Evolutionary conservation across 495 filamentous ascomycete species (phyloP).

Genomic region (Xylaria sp.): DNA sequence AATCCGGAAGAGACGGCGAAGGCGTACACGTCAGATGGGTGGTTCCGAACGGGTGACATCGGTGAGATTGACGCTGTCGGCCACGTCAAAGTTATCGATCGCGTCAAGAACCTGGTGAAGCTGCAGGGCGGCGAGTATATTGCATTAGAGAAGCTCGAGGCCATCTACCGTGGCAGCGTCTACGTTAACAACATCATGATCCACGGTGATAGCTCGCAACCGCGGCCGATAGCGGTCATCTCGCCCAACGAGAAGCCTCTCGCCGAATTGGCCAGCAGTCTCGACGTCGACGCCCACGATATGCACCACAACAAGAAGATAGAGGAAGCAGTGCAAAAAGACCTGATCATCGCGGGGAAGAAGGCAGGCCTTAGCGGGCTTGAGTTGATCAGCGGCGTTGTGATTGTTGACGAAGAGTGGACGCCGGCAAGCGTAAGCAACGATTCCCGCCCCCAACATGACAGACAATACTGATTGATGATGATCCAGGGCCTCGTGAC

Average conservation of each 20-base stretch:
- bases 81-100: constrained; percentile 86
- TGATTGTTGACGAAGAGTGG: constrained; percentile 70
- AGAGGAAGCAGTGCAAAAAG: constrained; percentile 58
- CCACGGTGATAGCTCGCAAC: constrained; percentile 57
- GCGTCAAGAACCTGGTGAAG: constrained; percentile 85
- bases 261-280: constrained; percentile 56
- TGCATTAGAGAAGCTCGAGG: constrained; percentile 71
- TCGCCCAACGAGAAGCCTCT: constrained; percentile 62
- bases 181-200: constrained; percentile 67
- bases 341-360: constrained; percentile 57
- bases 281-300: constrained; percentile 57
- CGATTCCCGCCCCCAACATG: not conserved
- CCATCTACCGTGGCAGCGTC: constrained; percentile 63
- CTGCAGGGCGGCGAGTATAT: constrained; percentile 71
- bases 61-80: constrained; percentile 75
- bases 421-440: constrained; percentile 64
- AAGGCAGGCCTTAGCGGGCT: constrained; percentile 59
- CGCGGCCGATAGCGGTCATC: constrained; percentile 65
- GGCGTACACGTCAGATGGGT: constrained; percentile 81
- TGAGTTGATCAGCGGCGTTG: constrained; percentile 66
- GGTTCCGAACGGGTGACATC: constrained; percentile 93
- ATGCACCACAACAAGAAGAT: constrained; percentile 55
- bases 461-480: constrained; percentile 33
- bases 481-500: constrained; percentile 59
- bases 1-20: constrained; percentile 83